Conservation (phyloP, 2,329 filamentous ascomycete genomes). For the Sphaceloma murrayae region DNA sequence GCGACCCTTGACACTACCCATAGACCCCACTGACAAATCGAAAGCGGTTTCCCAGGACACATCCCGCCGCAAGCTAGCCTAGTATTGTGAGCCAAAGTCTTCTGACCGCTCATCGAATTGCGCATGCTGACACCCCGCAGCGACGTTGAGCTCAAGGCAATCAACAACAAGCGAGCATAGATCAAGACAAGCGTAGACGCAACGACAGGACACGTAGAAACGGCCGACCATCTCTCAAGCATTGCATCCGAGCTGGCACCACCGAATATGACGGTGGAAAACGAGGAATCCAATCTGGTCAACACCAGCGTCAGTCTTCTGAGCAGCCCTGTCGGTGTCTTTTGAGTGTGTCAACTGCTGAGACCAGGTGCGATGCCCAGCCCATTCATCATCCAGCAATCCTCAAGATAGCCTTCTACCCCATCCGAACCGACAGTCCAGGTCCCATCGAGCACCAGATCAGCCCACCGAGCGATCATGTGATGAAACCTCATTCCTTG, state of each 20-base stretch:
- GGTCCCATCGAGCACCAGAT: constrained; percentile 3
- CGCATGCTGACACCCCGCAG: no score
- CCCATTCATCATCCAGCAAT: background rate
- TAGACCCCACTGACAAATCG: constrained; percentile 18
- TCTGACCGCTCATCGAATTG: no score
- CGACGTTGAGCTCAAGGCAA: constrained; percentile 59
- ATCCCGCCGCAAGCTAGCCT: constrained; percentile 68
- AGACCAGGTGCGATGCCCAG: no score
- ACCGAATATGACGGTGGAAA: constrained; percentile 8
- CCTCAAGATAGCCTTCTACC: constrained; percentile 5
- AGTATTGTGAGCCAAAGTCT: constrained; percentile 66
- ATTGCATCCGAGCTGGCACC: background rate
- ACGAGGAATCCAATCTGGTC: background rate
- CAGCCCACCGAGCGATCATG: constrained; percentile 15
- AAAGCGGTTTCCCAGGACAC: constrained; percentile 65
- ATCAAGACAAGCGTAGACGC: background rate
- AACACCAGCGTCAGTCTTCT: no score
- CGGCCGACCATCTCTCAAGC: background rate
- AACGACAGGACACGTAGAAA: constrained; percentile 9
- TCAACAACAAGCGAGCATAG: constrained; percentile 44
- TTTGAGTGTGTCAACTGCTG: background rate
- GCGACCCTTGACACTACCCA: constrained; percentile 19
- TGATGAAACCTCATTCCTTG: constrained; percentile 4
- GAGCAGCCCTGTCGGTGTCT: no score
- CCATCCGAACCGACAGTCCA: constrained; percentile 12